A percentile compares a stretch with the other conserved stretches of the same genome.
phyloP scores from a whole-genome alignment of 306 rosid genomes.

The Quercus dentata region DNA sequence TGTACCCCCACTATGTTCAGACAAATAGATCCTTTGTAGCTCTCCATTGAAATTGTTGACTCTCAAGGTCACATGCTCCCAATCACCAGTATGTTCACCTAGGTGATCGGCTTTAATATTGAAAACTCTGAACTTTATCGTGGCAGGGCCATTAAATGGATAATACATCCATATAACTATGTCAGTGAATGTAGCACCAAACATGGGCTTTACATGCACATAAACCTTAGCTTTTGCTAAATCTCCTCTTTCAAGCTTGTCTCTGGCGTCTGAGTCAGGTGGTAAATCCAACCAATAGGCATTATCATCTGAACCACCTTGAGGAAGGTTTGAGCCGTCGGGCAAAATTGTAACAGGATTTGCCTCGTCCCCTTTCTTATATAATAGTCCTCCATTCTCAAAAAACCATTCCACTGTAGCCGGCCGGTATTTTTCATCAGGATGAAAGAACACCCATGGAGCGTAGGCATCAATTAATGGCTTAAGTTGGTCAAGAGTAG shows the following conservation, averaged over 20 bases:
- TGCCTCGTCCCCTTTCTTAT: constrained; percentile 35
- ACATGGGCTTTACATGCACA: constrained; percentile 63
- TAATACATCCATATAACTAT: constrained; percentile 69
- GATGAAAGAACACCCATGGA: constrained; percentile 61
- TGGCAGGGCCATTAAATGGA: constrained; percentile 74
- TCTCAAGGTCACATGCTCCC: too few species aligned
- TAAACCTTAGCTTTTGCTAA: constrained; percentile 36
- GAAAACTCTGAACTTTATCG: constrained; percentile 31
- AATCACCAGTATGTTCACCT: too few species aligned
- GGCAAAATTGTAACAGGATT: constrained; percentile 41
- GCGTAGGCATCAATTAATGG: constrained; percentile 41
- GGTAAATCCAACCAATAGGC: constrained; percentile 70
- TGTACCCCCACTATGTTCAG: too few species aligned
- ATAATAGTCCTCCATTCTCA: constrained; percentile 54
- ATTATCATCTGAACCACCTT: constrained; percentile 49
- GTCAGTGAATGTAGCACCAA: constrained; percentile 72
- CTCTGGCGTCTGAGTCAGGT: constrained; percentile 23
- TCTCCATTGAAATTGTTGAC: too few species aligned
- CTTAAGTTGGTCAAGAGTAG: too few species aligned
- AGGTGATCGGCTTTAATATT: constrained; percentile 39
- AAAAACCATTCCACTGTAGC: constrained; percentile 66
- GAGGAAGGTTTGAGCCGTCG: constrained; percentile 62
- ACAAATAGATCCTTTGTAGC: too few species aligned
- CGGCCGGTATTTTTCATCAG: constrained; percentile 54
- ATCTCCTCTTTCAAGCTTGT: constrained; percentile 51